Evolutionary conservation across 2,329 filamentous ascomycete genomes (phyloP).

Genomic region (Gaeumannomyces tritici): DNA sequence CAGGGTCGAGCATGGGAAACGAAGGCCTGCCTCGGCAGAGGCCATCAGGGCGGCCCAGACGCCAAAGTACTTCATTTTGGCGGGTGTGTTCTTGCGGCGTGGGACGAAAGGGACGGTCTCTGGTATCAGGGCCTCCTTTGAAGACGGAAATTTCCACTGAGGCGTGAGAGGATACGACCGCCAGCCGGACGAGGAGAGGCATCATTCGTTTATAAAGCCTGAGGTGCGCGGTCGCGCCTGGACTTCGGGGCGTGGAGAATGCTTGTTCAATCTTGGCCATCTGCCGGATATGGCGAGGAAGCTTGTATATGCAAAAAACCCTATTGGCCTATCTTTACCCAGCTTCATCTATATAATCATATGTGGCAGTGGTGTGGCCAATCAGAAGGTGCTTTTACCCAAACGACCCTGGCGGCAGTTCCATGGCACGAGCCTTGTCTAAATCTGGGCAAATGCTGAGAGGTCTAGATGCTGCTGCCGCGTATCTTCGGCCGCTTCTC

Average conservation of each 20-base stretch:
- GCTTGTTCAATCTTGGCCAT: background rate
- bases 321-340: background rate
- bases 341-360: background rate
- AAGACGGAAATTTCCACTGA: background rate
- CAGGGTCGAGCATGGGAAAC: constrained; percentile 18
- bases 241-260: no score
- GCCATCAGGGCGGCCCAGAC: constrained; percentile 8
- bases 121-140: background rate
- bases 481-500: background rate
- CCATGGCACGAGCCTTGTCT: background rate
- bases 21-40: constrained; percentile 14
- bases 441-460: background rate
- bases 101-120: background rate
- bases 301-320: background rate
- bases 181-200: background rate
- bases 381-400: no score
- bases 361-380: no score
- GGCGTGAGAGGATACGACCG: background rate
- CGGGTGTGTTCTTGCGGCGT: background rate
- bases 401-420: background rate
- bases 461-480: no score
- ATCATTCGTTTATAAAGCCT: background rate
- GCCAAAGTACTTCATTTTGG: constrained; percentile 11
- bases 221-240: background rate
- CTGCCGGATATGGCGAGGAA: background rate